These are phyloP conservation scores for Dendrostoma leiphaemia DNA, from an alignment of 2,329 filamentous ascomycete species.

Conservation along the genomic window DNA sequence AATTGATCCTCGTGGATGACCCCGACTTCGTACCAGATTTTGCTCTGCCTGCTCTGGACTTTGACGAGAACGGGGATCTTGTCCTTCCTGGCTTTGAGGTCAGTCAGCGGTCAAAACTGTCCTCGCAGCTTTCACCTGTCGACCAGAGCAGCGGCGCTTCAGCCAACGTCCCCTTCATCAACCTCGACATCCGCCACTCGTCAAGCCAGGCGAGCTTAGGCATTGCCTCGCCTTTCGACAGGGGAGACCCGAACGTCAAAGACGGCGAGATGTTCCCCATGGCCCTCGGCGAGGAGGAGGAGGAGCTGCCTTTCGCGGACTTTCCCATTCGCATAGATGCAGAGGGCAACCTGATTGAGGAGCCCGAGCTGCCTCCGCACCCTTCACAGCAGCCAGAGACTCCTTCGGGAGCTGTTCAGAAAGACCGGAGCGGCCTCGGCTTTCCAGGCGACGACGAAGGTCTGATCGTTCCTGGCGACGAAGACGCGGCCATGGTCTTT, in stretches of 20 bases:
- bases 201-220: constrained; percentile 21
- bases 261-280: constrained; percentile 25
- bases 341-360: constrained; percentile 49
- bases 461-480: constrained; percentile 19
- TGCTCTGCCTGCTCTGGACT: constrained; percentile 56
- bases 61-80: constrained; percentile 35
- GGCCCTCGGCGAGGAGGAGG: constrained; percentile 38
- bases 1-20: constrained; percentile 79
- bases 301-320: constrained; percentile 35
- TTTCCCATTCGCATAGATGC: constrained; percentile 50
- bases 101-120: constrained; percentile 37
- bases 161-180: constrained; percentile 13
- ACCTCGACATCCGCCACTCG: constrained; percentile 17
- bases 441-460: constrained; percentile 12
- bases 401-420: not conserved
- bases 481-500: constrained; percentile 35
- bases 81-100: constrained; percentile 25
- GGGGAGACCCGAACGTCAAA: constrained; percentile 21
- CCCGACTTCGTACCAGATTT: constrained; percentile 73
- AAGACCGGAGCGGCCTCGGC: constrained; percentile 6
- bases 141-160: constrained; percentile 31
- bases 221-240: constrained; percentile 18
- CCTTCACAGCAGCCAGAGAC: constrained; percentile 22
- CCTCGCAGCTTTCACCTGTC: constrained; percentile 46
- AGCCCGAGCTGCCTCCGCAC: constrained; percentile 43